Percentiles rank a stretch among this genome's conserved stretches.
Conservation (phyloP, 176 grass and related monocot species). For the Echinochloa phyllopogon region DNA sequence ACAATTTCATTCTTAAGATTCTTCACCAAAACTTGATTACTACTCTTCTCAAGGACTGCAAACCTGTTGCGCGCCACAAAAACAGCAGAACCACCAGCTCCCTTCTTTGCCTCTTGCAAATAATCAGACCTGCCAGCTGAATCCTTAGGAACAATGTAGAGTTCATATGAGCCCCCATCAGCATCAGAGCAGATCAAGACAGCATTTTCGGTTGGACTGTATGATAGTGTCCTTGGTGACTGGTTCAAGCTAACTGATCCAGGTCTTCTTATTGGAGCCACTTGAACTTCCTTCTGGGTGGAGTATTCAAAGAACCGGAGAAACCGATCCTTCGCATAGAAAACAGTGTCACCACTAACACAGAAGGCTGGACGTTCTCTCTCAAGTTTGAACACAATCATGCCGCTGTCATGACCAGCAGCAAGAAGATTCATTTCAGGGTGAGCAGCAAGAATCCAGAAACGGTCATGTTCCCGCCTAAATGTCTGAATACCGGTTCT, state of each 20-base stretch:
- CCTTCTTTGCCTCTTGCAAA: conserved; percentile 92
- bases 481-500: conserved; percentile 93
- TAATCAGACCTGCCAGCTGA: conserved; percentile 72
- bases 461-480: conserved; percentile 91
- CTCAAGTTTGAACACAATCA: conserved; percentile 98
- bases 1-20: conserved; percentile 98
- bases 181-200: conserved; percentile 87
- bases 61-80: conserved; percentile 97
- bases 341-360: conserved; percentile 80
- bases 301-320: conserved; percentile 81
- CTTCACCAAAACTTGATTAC: conserved; percentile 92
- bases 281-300: conserved; percentile 81
- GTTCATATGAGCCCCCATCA: conserved; percentile 92
- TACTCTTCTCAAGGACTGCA: conserved; percentile 93
- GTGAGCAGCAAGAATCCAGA: conserved; percentile 95
- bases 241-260: conserved; percentile 92
- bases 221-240: conserved; percentile 77
- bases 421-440: conserved; percentile 98
- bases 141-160: conserved; percentile 90
- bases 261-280: conserved; percentile 89
- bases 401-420: conserved; percentile 95
- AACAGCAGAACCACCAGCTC: conserved; percentile 81
- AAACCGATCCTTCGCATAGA: conserved; percentile 95
- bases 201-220: conserved; percentile 96
- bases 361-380: conserved; percentile 90